Conservation (phyloP, 805 yeast species). For the Candida corydali region DNA sequence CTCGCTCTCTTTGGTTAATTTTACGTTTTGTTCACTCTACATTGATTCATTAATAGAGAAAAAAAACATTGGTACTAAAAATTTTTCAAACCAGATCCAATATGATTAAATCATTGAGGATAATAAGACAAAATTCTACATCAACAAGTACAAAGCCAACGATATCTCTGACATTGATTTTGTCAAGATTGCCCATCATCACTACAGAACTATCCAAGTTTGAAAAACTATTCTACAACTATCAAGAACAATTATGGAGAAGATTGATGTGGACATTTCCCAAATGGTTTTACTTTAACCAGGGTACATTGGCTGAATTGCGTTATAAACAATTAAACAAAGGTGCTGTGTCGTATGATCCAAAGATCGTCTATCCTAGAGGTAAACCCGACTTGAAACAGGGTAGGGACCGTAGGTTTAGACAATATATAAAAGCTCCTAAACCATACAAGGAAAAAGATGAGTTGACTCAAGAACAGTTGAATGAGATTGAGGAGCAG, state of each 20-base stretch:
- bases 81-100: not conserved
- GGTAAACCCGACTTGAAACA: constrained; percentile 86
- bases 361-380: constrained; percentile 72
- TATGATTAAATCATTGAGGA: constrained; percentile 7
- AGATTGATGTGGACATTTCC: constrained; percentile 98
- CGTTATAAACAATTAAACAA: constrained; percentile 70
- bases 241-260: constrained; percentile 81
- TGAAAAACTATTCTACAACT: constrained; percentile 71
- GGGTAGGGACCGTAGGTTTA: constrained; percentile 81
- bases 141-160: constrained; percentile 6
- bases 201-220: constrained; percentile 72
- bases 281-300: constrained; percentile 82
- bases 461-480: constrained; percentile 14
- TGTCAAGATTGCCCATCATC: constrained; percentile 80
- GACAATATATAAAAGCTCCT: constrained; percentile 77
- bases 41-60: too few species aligned
- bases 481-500: constrained; percentile 29
- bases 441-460: constrained; percentile 44
- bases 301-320: constrained; percentile 86
- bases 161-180: constrained; percentile 51
- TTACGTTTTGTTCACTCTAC: too few species aligned
- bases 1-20: too few species aligned
- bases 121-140: constrained; percentile 14
- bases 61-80: not conserved
- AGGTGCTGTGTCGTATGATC: constrained; percentile 68